These are phyloP conservation scores for Arxiozyma telluris DNA, from an alignment of 1,139 yeast genomes.

Conservation along the genomic window DNA sequence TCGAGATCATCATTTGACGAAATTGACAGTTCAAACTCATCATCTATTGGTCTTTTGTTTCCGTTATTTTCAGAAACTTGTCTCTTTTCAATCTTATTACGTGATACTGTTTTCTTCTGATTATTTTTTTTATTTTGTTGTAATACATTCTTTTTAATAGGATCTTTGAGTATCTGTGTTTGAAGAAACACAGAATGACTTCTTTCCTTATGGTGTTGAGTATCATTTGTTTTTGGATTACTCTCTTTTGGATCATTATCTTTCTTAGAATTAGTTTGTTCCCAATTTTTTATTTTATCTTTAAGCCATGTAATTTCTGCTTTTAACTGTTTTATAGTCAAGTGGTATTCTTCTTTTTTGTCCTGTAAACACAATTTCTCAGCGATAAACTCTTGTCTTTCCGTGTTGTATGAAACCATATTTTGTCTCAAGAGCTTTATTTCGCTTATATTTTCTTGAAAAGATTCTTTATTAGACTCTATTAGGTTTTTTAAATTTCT, in stretches of 20 bases:
- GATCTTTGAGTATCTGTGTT: neutral
- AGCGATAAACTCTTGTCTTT: conserved; percentile 18
- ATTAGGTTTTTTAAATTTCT: conserved; percentile 15
- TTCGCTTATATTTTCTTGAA: conserved; percentile 17
- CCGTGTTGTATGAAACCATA: conserved; percentile 16
- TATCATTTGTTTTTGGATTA: neutral
- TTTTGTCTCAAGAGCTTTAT: conserved; percentile 17
- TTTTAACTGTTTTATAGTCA: conserved; percentile 10
- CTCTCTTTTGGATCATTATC: neutral
- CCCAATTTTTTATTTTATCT: conserved; percentile 8
- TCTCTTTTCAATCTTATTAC: neutral
- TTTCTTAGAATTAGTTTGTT: neutral
- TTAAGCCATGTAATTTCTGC: conserved; percentile 10
- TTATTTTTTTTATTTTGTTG: neutral
- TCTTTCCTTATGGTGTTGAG: neutral
- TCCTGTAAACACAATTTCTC: conserved; percentile 26
- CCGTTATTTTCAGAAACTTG: neutral
- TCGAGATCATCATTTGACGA: conserved; percentile 27
- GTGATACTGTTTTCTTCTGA: neutral
- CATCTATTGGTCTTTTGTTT: conserved; percentile 7
- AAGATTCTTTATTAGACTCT: conserved; percentile 13
- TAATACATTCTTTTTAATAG: neutral
- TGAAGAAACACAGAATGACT: neutral
- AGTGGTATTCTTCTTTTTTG: conserved; percentile 16
- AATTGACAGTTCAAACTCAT: conserved; percentile 28